Conservation (phyloP, 331 rosid species). For the Malus hybrid region DNA sequence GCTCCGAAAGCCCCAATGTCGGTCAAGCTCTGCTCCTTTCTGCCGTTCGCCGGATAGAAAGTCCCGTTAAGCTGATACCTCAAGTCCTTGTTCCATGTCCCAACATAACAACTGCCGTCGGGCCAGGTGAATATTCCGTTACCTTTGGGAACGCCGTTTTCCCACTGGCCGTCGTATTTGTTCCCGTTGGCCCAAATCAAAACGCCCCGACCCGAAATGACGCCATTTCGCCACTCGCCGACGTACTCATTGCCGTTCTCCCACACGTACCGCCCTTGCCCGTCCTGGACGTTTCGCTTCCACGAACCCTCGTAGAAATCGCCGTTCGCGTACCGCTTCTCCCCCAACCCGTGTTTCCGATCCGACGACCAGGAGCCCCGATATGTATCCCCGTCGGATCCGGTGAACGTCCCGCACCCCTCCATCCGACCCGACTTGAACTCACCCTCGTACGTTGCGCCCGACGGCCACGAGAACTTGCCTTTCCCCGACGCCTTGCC, state of each 20-base stretch:
- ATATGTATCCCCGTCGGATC: slow-evolving; percentile 83
- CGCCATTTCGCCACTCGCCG: slow-evolving; percentile 90
- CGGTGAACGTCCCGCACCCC: slow-evolving; percentile 78
- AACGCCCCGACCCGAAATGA: slow-evolving; percentile 64
- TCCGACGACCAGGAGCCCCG: slow-evolving; percentile 89
- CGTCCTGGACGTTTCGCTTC: slow-evolving; percentile 82
- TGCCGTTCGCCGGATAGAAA: slow-evolving; percentile 37
- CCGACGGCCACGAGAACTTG: slow-evolving; percentile 92
- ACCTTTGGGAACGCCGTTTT: slow-evolving; percentile 75
- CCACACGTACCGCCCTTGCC: slow-evolving; percentile 86
- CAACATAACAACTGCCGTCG: slow-evolving; percentile 67
- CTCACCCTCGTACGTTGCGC: slow-evolving; percentile 92
- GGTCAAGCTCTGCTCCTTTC: slow-evolving; percentile 28
- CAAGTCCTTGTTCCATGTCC: slow-evolving; percentile 68
- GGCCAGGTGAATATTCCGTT: slow-evolving; percentile 72
- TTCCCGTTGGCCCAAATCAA: slow-evolving; percentile 79
- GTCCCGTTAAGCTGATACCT: slow-evolving; percentile 53
- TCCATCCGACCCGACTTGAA: slow-evolving; percentile 95
- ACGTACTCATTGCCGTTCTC: slow-evolving; percentile 69
- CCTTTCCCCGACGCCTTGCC: slow-evolving; percentile 96
- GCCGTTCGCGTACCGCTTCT: slow-evolving; percentile 82
- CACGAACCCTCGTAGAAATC: slow-evolving; percentile 81
- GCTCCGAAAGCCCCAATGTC: slow-evolving; percentile 25
- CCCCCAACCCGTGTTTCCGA: slow-evolving; percentile 78
- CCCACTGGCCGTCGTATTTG: slow-evolving; percentile 88